Evolutionary conservation across 768 basidiomycete genomes (phyloP).

Genomic region (Russula earlei): DNA sequence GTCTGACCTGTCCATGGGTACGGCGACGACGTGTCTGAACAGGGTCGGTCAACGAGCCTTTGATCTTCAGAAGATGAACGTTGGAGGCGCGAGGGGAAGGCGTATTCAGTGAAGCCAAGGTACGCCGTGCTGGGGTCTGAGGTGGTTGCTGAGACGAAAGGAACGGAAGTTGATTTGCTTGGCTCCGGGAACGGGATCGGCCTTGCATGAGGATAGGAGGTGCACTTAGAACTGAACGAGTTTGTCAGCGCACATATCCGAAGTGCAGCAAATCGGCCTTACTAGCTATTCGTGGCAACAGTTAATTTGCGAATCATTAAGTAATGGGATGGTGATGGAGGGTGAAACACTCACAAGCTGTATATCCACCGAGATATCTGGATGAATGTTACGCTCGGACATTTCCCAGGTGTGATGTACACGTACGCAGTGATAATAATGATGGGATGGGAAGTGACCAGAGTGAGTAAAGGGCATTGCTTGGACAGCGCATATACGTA

Average conservation of each 20-base stretch:
- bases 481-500: constrained; percentile 31
- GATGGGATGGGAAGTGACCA: not conserved
- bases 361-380: not conserved
- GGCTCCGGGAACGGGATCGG: constrained; percentile 24
- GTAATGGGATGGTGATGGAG: constrained; percentile 24
- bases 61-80: constrained; percentile 46
- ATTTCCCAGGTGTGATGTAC: not conserved
- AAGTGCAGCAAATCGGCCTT: not conserved
- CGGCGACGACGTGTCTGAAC: constrained; percentile 39
- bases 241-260: not conserved
- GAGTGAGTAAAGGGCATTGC: not conserved
- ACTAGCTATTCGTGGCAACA: constrained; percentile 12
- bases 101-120: constrained; percentile 39
- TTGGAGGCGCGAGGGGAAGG: constrained; percentile 60
- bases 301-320: constrained; percentile 30
- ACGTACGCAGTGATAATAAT: constrained; percentile 5
- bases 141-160: constrained; percentile 23
- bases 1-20: constrained; percentile 33
- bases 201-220: constrained; percentile 20
- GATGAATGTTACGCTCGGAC: not conserved
- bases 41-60: constrained; percentile 68
- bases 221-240: constrained; percentile 16
- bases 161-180: constrained; percentile 23
- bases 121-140: constrained; percentile 28
- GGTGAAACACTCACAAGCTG: constrained; percentile 18